A percentile compares a stretch with the other conserved stretches of the same genome.
Evolutionary conservation across 2,329 filamentous ascomycete species (phyloP).

Genomic region (Intubia oerlemansii): DNA sequence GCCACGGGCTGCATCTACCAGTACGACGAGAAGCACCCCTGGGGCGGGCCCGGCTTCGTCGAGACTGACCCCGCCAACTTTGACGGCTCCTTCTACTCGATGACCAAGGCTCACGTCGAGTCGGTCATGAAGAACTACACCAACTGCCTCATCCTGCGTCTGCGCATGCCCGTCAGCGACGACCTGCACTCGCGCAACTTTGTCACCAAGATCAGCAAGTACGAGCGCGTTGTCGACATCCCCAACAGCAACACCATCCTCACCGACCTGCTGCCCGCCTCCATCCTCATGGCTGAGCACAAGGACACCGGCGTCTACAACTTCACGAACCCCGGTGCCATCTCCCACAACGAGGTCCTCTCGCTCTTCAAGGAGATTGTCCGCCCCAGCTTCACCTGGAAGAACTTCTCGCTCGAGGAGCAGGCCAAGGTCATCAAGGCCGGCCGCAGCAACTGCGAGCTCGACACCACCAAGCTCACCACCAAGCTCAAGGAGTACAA

Average conservation of each 20-base stretch:
- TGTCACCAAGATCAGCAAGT: slow-evolving; percentile 46
- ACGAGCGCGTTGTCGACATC: slow-evolving; percentile 43
- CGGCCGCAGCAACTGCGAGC: slow-evolving; percentile 41
- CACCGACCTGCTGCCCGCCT: slow-evolving; percentile 38
- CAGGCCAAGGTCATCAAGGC: slow-evolving; percentile 47
- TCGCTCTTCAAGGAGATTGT: slow-evolving; percentile 40
- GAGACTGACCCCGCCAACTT: slow-evolving; percentile 46
- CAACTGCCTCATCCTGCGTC: slow-evolving; percentile 39
- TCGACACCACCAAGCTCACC: slow-evolving; percentile 40
- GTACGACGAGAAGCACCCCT: slow-evolving; percentile 37
- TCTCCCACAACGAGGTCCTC: slow-evolving; percentile 50
- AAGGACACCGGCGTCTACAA: slow-evolving; percentile 54
- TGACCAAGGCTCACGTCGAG: slow-evolving; percentile 44
- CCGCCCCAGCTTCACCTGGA: slow-evolving; percentile 36
- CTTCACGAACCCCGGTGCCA: slow-evolving; percentile 49
- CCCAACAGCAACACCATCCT: slow-evolving; percentile 49
- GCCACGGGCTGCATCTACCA: slow-evolving; percentile 48
- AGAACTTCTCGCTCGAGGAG: slow-evolving; percentile 45
- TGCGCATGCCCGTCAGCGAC: slow-evolving; percentile 49
- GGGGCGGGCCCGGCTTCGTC: slow-evolving; percentile 35
- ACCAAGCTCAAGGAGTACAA: slow-evolving; percentile 37
- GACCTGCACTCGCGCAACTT: slow-evolving; percentile 46
- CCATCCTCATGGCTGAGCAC: slow-evolving; percentile 83
- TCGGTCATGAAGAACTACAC: slow-evolving; percentile 40
- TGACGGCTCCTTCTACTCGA: slow-evolving; percentile 44